Base-by-base conservation (phyloP, 208 protist species). In the Leishmania amazonensis region DNA sequence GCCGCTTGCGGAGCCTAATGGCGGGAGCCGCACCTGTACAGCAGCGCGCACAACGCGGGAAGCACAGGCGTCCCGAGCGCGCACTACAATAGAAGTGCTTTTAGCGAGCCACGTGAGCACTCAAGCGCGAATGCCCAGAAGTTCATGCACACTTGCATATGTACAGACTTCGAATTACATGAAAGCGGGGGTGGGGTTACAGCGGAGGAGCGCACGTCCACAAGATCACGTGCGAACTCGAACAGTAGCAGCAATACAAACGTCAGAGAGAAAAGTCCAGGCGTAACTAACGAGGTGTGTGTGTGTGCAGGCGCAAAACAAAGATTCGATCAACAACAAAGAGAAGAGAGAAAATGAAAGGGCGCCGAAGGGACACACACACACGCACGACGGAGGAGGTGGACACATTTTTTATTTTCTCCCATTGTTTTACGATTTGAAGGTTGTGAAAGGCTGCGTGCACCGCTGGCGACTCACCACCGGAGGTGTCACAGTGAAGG, bases 211-310 rank as follows among this genome's bases (percentile, higher is more conserved):
- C n/a, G 2, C 47, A 57, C 21, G 24, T 40, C 35, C 40, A 72
- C 67, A 72, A 38, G 67, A n/a, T 21, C 35, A 72, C 40, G 67
- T 72, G 67, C 13, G 19, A 72, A n/a, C 28, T 67, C 35, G 58
- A 9, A 64, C 42, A 47, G 75, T 53, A 31, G 51, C 54, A 84
- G 83, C 7, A 81, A 60, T 47, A n/a, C 49, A 80, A 76, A 64
- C 28, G n/a, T 31, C 31, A 74, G 45, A 79, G 42, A 81, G n/a
- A 74, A 67, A 51, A 76, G 62, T 45, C 17, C 28, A 47, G 40
- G 57, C 38, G 35, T 31, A 78, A 35, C 31, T 65, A 40, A 65
- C 4, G 40, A 15, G 40, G 17, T 54, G 15, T 54, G 24, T 28
- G 62, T 9, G 15, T 9, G 54, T 57, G 40, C 51, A 71, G 35